Evolutionary conservation across 2,329 filamentous ascomycete species (phyloP).

Genomic region (Epichloe aotearoae): DNA sequence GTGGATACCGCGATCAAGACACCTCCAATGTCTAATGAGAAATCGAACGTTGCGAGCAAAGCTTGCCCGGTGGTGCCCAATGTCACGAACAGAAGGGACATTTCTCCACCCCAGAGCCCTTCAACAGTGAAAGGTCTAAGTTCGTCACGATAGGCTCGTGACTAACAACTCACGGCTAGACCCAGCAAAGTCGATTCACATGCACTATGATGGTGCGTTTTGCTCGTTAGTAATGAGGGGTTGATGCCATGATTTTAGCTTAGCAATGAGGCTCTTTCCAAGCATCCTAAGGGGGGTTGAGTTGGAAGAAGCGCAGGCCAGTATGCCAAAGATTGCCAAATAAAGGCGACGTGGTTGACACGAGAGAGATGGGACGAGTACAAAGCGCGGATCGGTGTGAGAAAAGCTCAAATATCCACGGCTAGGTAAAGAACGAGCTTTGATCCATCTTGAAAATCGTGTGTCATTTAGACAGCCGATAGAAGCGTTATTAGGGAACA

Average conservation of each 20-base stretch:
- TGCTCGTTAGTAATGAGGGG: too few species aligned
- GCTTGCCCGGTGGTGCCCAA: not conserved
- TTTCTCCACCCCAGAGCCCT: not conserved
- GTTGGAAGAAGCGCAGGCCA: too few species aligned
- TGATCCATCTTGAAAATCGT: not conserved
- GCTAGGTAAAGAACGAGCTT: not conserved
- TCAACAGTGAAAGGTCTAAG: constrained; percentile 3
- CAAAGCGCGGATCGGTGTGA: not conserved
- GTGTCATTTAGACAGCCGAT: not conserved
- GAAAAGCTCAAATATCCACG: not conserved
- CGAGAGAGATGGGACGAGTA: too few species aligned
- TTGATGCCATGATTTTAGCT: too few species aligned
- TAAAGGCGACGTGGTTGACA: too few species aligned
- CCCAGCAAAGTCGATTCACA: not conserved
- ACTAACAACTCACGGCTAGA: not conserved
- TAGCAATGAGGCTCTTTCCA: too few species aligned
- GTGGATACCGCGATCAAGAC: not conserved
- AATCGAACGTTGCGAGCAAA: not conserved
- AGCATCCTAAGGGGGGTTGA: too few species aligned
- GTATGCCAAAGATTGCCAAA: too few species aligned
- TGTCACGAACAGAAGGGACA: not conserved
- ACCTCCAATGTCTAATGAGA: not conserved
- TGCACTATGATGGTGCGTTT: not conserved
- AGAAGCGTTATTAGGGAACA: not conserved
- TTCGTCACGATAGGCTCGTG: constrained; percentile 9